Conservation (phyloP, 176 grass and related monocot species). For the Puya raimondii region DNA sequence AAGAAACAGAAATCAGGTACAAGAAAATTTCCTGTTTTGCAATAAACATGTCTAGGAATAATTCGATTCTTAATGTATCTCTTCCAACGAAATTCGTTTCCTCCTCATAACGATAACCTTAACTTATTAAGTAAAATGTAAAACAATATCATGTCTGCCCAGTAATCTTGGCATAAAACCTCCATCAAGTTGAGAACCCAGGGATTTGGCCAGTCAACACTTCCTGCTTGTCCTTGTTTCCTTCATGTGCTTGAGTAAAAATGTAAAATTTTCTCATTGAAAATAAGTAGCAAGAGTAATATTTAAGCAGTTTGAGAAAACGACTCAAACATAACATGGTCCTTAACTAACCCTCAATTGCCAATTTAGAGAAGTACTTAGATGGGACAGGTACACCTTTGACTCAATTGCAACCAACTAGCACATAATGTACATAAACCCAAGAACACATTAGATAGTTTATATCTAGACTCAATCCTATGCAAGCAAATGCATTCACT, state of each 20-base stretch:
- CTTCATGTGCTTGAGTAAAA: not conserved
- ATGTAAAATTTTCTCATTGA: not conserved
- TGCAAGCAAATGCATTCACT: too few species aligned
- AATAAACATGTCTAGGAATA: too few species aligned
- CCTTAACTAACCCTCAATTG: not conserved
- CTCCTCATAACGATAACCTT: too few species aligned
- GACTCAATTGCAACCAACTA: not conserved
- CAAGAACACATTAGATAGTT: constrained; percentile 1
- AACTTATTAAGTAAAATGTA: not conserved
- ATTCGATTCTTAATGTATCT: too few species aligned
- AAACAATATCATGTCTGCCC: not conserved
- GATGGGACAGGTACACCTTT: not conserved
- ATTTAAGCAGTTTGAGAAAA: not conserved
- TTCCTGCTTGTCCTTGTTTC: not conserved
- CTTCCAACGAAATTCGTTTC: too few species aligned
- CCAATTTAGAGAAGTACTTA: too few species aligned
- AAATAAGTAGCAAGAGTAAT: not conserved
- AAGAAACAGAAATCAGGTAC: too few species aligned
- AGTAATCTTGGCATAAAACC: not conserved
- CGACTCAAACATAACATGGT: not conserved
- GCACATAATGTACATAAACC: constrained; percentile 3
- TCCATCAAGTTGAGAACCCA: not conserved
- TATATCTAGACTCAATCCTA: not conserved
- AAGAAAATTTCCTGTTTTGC: too few species aligned
- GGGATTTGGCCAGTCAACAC: not conserved